A percentile compares a stretch with the other conserved stretches of the same genome.
These are phyloP conservation scores for Oryza officinalis DNA, from an alignment of 176 grass and related monocot genomes.

Conservation along the genomic window DNA sequence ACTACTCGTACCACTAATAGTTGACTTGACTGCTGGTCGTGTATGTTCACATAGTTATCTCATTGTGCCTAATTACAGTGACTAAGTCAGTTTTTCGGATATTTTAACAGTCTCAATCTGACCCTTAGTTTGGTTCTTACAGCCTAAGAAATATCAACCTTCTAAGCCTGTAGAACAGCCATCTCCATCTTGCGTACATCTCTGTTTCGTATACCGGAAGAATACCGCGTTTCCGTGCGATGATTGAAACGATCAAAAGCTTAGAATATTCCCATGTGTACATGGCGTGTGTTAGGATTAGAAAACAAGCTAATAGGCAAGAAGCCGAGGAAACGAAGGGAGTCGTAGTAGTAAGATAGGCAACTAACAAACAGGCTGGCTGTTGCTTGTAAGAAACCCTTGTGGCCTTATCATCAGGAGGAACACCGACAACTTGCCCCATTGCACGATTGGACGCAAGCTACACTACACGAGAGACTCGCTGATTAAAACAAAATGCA, in stretches of 20 bases:
- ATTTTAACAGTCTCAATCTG: not conserved
- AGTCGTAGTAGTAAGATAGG: not conserved
- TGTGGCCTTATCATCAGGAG: not conserved
- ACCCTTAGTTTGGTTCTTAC: not conserved
- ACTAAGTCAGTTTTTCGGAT: not conserved
- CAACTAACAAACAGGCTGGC: conserved; percentile 29
- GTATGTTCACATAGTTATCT: not conserved
- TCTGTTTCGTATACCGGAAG: conserved; percentile 48
- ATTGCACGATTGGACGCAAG: conserved; percentile 10
- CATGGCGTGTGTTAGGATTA: conserved; percentile 38
- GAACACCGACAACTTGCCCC: conserved; percentile 47
- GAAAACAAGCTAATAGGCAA: conserved; percentile 1
- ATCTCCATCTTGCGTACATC: not conserved
- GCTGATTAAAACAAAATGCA: not conserved
- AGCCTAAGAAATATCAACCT: conserved; percentile 4
- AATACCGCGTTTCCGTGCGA: conserved; percentile 34
- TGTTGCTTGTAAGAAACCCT: conserved; percentile 59
- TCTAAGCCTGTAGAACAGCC: not conserved
- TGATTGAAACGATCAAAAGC: conserved; percentile 34
- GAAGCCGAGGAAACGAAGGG: not conserved
- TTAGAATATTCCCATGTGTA: conserved; percentile 50
- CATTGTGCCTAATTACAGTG: not conserved
- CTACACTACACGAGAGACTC: not conserved
- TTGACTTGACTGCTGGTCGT: not conserved
- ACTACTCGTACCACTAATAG: not conserved